Evolutionary conservation across 2,329 filamentous ascomycete genomes (phyloP), one percentile per base, ranked within the genome.

Genomic region (Trichoderma sp.): DNA sequence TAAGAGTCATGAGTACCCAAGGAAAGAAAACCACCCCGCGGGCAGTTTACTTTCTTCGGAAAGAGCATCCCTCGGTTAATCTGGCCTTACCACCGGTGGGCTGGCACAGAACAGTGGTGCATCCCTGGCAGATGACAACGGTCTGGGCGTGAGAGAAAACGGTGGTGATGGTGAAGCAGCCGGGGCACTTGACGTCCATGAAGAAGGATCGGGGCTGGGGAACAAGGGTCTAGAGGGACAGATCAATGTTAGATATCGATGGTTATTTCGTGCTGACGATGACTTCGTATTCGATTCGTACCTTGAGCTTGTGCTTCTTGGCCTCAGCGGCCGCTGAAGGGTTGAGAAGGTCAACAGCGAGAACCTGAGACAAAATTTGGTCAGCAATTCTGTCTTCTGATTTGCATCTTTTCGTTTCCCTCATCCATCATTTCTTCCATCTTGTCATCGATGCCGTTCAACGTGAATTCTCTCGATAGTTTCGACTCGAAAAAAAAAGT

Each of bases 111-210:
- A 99, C 96, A 79, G 96, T 97, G 80, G 95, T 97, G 93, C 96
- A 99, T 80, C 96, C 96, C 82, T 94, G 94, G 91, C 96, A 99
- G 89, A 98, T 96, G 85, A 99, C 96, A 83, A 99, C 96, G 83
- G 96, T 99, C 90, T 99, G 96, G 84, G 96, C 96, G 90, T 99
- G 96, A 74, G 95, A 98, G 93, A 98, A 99, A 86, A 99, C 96
- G 84, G 96, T 99, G 84, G 96, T 99, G 90, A 99, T 99, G 85
- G 94, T 97, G 91, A 98, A 99, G 93, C 96, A 99, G 81, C 96
- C 96, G 83, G 96, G 96, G 92, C 96, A 99, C 92, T 99, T 99
- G 89, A 99, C 96, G 83, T 99, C 96, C 96, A 99, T 99, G 93
- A 99, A 99, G 92, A 98, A 99, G 77, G 95, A 98, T 84, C 96